phyloP scores from a whole-genome alignment of 2,329 filamentous ascomycete species.

The Fusarium paranaense region DNA sequence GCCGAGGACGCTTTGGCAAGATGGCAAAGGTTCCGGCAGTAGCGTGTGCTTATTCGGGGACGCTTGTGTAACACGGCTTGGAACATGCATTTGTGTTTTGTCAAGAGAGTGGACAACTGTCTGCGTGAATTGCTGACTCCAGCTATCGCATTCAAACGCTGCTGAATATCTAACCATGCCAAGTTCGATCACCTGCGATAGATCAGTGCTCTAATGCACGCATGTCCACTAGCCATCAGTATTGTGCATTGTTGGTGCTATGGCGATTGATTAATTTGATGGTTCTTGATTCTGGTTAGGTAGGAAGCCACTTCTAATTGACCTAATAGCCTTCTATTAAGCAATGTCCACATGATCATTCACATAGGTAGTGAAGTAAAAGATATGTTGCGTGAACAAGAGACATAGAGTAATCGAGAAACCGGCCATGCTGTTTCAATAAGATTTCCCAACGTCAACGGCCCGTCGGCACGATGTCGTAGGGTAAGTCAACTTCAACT shows the following conservation, averaged over 20 bases:
- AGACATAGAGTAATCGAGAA: neutral
- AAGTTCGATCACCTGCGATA: neutral
- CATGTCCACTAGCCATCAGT: neutral
- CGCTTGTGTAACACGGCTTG: neutral
- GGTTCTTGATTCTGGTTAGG: too few relatives aligned
- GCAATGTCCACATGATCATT: too few relatives aligned
- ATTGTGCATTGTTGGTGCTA: too few relatives aligned
- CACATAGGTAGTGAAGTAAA: too few relatives aligned
- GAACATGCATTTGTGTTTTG: neutral
- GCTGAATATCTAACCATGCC: neutral
- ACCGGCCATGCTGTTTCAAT: neutral
- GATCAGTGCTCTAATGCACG: neutral
- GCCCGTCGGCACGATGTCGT: neutral
- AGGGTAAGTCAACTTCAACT: conserved; percentile 16
- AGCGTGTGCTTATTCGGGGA: neutral
- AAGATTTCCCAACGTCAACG: neutral
- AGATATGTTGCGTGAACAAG: too few relatives aligned
- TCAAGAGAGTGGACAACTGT: neutral
- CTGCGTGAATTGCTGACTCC: neutral
- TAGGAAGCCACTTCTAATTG: too few relatives aligned
- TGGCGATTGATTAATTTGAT: too few relatives aligned
- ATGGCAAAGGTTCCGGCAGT: neutral
- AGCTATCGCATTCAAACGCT: neutral
- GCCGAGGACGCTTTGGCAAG: neutral
- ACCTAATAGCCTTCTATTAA: too few relatives aligned